A percentile compares a stretch with the other conserved stretches of the same genome.
These are phyloP conservation scores for Cordyceps fumosorosea DNA, from an alignment of 2,329 filamentous ascomycete genomes.

Conservation along the genomic window DNA sequence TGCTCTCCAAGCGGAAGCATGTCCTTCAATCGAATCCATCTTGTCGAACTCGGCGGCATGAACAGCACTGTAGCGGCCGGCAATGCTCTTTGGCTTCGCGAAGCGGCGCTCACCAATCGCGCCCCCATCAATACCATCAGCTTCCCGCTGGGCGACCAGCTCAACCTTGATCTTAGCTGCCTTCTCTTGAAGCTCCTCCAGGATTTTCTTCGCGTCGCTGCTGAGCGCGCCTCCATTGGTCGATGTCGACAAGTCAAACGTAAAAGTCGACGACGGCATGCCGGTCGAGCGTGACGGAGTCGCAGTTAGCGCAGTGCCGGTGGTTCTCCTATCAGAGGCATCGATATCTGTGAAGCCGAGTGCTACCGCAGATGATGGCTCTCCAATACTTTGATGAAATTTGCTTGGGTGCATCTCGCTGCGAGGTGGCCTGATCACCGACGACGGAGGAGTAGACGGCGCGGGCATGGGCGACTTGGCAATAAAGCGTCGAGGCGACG, in stretches of 20 bases:
- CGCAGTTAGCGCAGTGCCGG: conserved; percentile 38
- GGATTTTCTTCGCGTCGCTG: conserved; percentile 52
- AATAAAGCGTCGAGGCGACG: neutral
- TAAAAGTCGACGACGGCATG: conserved; percentile 56
- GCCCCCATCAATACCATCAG: conserved; percentile 34
- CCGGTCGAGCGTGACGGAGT: conserved; percentile 57
- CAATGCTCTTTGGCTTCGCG: conserved; percentile 71
- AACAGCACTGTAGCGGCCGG: conserved; percentile 71
- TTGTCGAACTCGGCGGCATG: conserved; percentile 91
- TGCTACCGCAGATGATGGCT: conserved; percentile 71
- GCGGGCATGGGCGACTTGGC: neutral
- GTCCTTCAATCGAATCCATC: conserved; percentile 92
- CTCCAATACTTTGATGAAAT: conserved; percentile 66
- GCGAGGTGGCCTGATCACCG: conserved; percentile 61
- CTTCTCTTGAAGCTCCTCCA: conserved; percentile 65
- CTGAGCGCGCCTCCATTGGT: conserved; percentile 48
- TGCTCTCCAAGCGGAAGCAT: conserved; percentile 70
- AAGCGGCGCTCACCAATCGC: conserved; percentile 57
- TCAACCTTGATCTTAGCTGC: conserved; percentile 64
- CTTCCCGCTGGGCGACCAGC: conserved; percentile 55
- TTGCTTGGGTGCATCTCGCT: conserved; percentile 91
- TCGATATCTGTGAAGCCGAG: conserved; percentile 77
- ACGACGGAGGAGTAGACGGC: conserved; percentile 55
- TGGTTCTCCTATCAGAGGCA: conserved; percentile 39
- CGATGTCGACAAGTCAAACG: conserved; percentile 51